These are phyloP conservation scores for Coniochaeta ligniaria DNA, from an alignment of 2,329 filamentous ascomycete species.

Conservation along the genomic window DNA sequence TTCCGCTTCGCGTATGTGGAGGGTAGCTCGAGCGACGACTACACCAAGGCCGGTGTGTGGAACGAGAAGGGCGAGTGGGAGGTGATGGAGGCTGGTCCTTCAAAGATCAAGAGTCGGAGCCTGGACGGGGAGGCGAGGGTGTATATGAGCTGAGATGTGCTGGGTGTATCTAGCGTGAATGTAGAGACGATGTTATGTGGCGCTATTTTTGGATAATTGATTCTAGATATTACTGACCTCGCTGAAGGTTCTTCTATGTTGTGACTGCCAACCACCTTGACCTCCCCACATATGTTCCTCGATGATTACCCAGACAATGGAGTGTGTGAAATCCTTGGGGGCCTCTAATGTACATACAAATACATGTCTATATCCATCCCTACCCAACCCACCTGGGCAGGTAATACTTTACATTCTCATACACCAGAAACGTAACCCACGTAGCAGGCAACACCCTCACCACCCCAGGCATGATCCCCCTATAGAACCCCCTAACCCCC, in stretches of 20 bases:
- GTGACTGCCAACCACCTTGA: background rate
- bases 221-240: background rate
- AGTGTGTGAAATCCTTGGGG: background rate
- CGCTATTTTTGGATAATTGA: background rate
- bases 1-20: slow-evolving; percentile 71
- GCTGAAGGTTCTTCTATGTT: background rate
- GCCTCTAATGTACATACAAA: background rate
- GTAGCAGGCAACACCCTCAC: slow-evolving; percentile 88
- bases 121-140: slow-evolving; percentile 9
- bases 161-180: background rate
- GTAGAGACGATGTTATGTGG: background rate
- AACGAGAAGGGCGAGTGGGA: slow-evolving; percentile 56
- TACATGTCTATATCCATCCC: background rate
- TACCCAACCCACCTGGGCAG: slow-evolving; percentile 37
- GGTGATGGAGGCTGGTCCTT: slow-evolving; percentile 56
- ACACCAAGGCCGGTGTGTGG: slow-evolving; percentile 71
- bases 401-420: slow-evolving; percentile 83
- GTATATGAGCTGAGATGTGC: background rate
- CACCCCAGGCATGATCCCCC: slow-evolving; percentile 82
- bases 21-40: slow-evolving; percentile 59
- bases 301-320: no score
- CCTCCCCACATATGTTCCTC: background rate
- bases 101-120: slow-evolving; percentile 28
- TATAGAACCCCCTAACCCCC: slow-evolving; percentile 80
- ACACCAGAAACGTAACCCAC: slow-evolving; percentile 94